A percentile compares a stretch with the other conserved stretches of the same genome.
Evolutionary conservation across 2,329 filamentous ascomycete genomes (phyloP).

Genomic region (Paracorniculantispora psalliotae): DNA sequence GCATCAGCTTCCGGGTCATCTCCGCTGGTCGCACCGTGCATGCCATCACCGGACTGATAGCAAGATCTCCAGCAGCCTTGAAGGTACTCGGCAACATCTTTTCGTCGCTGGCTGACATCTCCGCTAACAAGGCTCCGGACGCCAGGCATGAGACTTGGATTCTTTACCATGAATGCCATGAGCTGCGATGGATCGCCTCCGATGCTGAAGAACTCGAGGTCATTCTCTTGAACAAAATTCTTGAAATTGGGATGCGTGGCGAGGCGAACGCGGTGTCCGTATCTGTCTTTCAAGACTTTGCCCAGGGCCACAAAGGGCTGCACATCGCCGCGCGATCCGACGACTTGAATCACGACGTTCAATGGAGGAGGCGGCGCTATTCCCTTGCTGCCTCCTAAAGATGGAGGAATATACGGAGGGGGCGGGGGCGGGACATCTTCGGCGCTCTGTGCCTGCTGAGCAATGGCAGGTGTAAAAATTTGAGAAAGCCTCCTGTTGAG

Average conservation of each 20-base stretch:
- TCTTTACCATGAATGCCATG: constrained; percentile 39
- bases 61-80: constrained; percentile 33
- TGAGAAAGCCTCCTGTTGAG: constrained; percentile 15
- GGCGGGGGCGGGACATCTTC: not conserved
- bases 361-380: not conserved
- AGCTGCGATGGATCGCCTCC: constrained; percentile 50
- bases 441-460: not conserved
- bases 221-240: constrained; percentile 46
- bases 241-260: constrained; percentile 52
- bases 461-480: constrained; percentile 9
- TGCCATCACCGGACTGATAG: constrained; percentile 31
- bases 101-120: constrained; percentile 31
- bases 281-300: constrained; percentile 19
- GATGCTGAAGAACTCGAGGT: constrained; percentile 53
- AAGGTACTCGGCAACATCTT: constrained; percentile 34
- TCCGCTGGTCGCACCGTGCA: constrained; percentile 25
- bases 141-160: constrained; percentile 34
- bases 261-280: constrained; percentile 51
- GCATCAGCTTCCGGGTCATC: constrained; percentile 18
- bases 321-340: constrained; percentile 20
- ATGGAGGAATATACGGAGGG: constrained; percentile 10
- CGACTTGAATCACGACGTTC: constrained; percentile 19
- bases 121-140: constrained; percentile 31
- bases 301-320: constrained; percentile 13
- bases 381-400: not conserved